phyloP scores from a whole-genome alignment of 768 basidiomycete species.

The Termitomyces sp. region DNA sequence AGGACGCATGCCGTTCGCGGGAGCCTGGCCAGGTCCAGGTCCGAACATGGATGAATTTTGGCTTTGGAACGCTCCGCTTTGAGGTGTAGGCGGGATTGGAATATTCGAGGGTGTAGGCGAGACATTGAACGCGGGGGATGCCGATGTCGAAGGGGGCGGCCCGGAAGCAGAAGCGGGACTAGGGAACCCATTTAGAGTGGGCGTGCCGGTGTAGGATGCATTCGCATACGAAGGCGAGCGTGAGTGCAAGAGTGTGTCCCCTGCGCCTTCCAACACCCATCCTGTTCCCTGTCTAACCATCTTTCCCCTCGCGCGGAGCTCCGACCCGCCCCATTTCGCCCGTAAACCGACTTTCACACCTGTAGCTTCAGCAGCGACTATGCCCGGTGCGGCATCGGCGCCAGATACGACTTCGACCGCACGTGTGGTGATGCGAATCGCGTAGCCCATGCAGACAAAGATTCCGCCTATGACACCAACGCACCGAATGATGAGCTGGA shows the following conservation, averaged over 20 bases:
- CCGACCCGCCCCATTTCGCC: constrained; percentile 65
- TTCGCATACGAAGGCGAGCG: constrained; percentile 33
- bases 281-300: constrained; percentile 56
- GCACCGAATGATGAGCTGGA: constrained; percentile 79
- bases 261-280: constrained; percentile 54
- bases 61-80: constrained; percentile 11
- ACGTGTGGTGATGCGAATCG: constrained; percentile 60
- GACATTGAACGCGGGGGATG: not conserved
- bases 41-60: constrained; percentile 12
- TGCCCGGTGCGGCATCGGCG: constrained; percentile 39
- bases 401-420: constrained; percentile 67
- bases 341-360: constrained; percentile 53
- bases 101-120: constrained; percentile 7
- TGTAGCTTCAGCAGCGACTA: constrained; percentile 65
- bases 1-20: constrained; percentile 14
- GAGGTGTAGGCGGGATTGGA: constrained; percentile 4
- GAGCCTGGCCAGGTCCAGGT: not conserved
- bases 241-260: not conserved
- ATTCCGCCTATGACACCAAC: constrained; percentile 94
- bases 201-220: constrained; percentile 30
- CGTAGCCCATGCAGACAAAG: constrained; percentile 82
- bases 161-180: constrained; percentile 18
- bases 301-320: constrained; percentile 56
- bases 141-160: not conserved
- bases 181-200: constrained; percentile 26